Percentiles rank a stretch among this genome's conserved stretches.
Evolutionary conservation across 192 early-diverging fungal species (phyloP).

Genomic region (Rhizophagus sp.): DNA sequence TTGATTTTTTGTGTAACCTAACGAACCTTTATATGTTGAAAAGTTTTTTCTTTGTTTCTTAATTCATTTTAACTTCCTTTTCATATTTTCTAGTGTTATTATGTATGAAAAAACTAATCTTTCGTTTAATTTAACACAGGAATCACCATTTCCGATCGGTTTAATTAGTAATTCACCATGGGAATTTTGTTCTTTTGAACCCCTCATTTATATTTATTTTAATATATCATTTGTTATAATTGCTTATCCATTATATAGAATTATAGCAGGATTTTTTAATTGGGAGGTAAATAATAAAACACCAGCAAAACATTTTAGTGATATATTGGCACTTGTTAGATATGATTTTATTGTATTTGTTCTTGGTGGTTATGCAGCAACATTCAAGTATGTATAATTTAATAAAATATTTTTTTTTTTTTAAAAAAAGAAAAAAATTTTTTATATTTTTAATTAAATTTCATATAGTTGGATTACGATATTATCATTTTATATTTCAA

Average conservation of each 20-base stretch:
- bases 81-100: no score
- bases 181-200: slow-evolving; percentile 42
- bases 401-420: background rate
- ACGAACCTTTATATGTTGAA: no score
- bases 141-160: background rate
- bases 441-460: background rate
- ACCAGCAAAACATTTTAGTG: slow-evolving; percentile 65
- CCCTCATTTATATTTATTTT: slow-evolving; percentile 52
- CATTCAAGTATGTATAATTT: slow-evolving; percentile 51
- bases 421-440: background rate
- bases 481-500: slow-evolving; percentile 36
- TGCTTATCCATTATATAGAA: slow-evolving; percentile 56
- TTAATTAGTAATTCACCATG: background rate
- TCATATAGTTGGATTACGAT: slow-evolving; percentile 39
- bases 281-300: slow-evolving; percentile 70
- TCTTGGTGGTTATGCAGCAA: slow-evolving; percentile 73
- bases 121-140: no score
- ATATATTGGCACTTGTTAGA: slow-evolving; percentile 54
- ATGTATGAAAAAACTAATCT: no score
- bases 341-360: slow-evolving; percentile 72
- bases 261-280: slow-evolving; percentile 59
- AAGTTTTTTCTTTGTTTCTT: no score
- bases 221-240: slow-evolving; percentile 55
- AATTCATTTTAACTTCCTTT: no score
- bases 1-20: no score